Evolutionary conservation across 805 yeast species (phyloP).

Genomic region (Cyberlindnera saturnus): DNA sequence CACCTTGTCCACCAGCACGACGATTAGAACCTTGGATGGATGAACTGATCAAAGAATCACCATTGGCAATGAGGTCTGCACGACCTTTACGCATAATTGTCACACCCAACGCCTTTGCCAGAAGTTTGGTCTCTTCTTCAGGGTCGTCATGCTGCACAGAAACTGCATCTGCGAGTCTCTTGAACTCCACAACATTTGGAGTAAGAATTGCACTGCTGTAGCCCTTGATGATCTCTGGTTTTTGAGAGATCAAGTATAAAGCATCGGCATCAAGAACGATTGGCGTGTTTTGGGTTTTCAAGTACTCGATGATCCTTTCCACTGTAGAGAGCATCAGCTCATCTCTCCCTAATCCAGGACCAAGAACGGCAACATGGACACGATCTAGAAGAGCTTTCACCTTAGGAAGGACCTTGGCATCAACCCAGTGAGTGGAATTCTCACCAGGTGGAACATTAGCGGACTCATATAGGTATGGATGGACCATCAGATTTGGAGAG

Average conservation of each 20-base stretch:
- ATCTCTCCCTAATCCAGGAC: conserved; percentile 94
- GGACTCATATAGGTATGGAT: conserved; percentile 69
- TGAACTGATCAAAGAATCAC: conserved; percentile 36
- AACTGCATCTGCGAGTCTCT: conserved; percentile 52
- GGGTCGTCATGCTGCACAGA: conserved; percentile 23
- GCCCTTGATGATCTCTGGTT: conserved; percentile 49
- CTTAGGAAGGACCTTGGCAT: conserved; percentile 46
- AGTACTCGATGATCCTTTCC: conserved; percentile 46
- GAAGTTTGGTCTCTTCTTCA: conserved; percentile 24
- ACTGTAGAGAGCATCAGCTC: conserved; percentile 55
- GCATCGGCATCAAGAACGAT: conserved; percentile 90
- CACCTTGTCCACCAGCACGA: conserved; percentile 97
- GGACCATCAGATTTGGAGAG: conserved; percentile 93
- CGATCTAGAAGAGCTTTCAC: conserved; percentile 51
- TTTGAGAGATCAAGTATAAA: conserved; percentile 54
- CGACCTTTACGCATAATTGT: conserved; percentile 72
- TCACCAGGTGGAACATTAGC: conserved; percentile 17
- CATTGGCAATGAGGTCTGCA: conserved; percentile 56
- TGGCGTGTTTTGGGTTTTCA: conserved; percentile 54
- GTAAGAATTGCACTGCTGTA: conserved; percentile 66
- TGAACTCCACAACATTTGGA: conserved; percentile 85
- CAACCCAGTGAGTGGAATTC: conserved; percentile 26
- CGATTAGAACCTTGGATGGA: conserved; percentile 59
- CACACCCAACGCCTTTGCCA: conserved; percentile 48
- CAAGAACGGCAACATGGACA: conserved; percentile 78